Evolutionary conservation across 495 filamentous ascomycete genomes (phyloP).

Genomic region (Aspergillus affinis): DNA sequence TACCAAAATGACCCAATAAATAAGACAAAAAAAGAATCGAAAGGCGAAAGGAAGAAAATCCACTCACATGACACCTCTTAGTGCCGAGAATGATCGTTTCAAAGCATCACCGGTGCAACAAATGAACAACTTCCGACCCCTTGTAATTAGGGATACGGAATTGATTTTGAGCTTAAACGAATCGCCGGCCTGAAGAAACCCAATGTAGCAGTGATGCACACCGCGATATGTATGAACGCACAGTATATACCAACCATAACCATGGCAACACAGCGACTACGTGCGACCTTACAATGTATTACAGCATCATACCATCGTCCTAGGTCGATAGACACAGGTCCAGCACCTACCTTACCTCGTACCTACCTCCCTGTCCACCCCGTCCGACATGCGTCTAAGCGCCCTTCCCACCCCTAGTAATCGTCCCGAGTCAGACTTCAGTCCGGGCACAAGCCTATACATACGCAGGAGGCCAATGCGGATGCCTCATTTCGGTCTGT

Average conservation of each 20-base stretch:
- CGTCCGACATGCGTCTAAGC: slow-evolving; percentile 3
- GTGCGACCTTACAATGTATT: neutral
- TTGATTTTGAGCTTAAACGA: neutral
- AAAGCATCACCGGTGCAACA: neutral
- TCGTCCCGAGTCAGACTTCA: slow-evolving; percentile 13
- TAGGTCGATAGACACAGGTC: too few relatives aligned
- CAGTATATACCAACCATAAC: neutral
- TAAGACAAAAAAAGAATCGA: neutral
- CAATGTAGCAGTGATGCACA: slow-evolving; percentile 1
- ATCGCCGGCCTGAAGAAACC: neutral
- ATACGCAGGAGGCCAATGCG: slow-evolving; percentile 5
- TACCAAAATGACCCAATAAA: neutral
- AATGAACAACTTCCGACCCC: neutral
- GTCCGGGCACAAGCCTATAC: slow-evolving; percentile 9
- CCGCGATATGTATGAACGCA: neutral
- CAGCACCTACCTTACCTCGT: neutral
- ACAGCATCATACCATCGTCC: neutral
- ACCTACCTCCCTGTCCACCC: neutral
- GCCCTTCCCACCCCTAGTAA: slow-evolving; percentile 2
- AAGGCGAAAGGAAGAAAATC: slow-evolving; percentile 8
- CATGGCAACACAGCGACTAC: neutral
- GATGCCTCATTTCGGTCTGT: slow-evolving; percentile 5
- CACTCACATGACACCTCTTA: neutral
- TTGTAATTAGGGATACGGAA: neutral
- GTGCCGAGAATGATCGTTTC: neutral